Evolutionary conservation across 2,329 filamentous ascomycete genomes (phyloP).

Genomic region (Fusarium annulatum): DNA sequence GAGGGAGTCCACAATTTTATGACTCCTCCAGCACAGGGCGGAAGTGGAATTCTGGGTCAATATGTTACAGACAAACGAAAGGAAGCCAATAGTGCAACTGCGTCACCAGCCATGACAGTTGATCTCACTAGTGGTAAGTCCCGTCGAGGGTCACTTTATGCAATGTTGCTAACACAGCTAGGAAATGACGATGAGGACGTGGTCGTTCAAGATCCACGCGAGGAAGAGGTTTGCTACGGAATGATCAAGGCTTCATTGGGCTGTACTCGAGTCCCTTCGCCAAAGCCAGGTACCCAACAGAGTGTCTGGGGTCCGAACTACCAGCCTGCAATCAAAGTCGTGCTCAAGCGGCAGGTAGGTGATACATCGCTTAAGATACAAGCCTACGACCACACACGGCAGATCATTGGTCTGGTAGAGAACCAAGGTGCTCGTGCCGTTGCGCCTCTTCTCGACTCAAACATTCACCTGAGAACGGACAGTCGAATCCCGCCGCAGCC

Average conservation of each 20-base stretch:
- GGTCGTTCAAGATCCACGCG: slow-evolving; percentile 67
- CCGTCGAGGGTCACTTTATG: slow-evolving; percentile 20
- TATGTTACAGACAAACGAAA: slow-evolving; percentile 72
- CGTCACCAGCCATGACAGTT: slow-evolving; percentile 58
- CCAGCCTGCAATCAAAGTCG: slow-evolving; percentile 81
- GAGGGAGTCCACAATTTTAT: slow-evolving; percentile 54
- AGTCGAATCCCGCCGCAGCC: slow-evolving; percentile 76
- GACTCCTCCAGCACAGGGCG: slow-evolving; percentile 49
- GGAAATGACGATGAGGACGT: slow-evolving; percentile 67
- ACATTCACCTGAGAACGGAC: slow-evolving; percentile 74
- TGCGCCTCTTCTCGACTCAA: slow-evolving; percentile 77
- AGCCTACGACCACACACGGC: slow-evolving; percentile 76
- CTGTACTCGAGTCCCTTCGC: slow-evolving; percentile 74
- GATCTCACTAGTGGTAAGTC: slow-evolving; percentile 66
- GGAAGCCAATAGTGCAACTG: slow-evolving; percentile 51
- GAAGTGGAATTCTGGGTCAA: slow-evolving; percentile 70
- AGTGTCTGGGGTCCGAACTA: slow-evolving; percentile 67
- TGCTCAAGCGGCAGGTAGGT: slow-evolving; percentile 69
- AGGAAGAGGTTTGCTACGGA: slow-evolving; percentile 84
- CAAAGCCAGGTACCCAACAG: slow-evolving; percentile 70
- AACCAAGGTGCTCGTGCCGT: slow-evolving; percentile 73
- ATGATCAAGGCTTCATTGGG: slow-evolving; percentile 77
- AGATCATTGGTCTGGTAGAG: slow-evolving; percentile 82
- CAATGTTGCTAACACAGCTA: slow-evolving; percentile 20
- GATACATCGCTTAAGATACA: slow-evolving; percentile 71